These are phyloP conservation scores for Collariella sp. DNA, from an alignment of 495 filamentous ascomycete genomes.

Conservation along the genomic window DNA sequence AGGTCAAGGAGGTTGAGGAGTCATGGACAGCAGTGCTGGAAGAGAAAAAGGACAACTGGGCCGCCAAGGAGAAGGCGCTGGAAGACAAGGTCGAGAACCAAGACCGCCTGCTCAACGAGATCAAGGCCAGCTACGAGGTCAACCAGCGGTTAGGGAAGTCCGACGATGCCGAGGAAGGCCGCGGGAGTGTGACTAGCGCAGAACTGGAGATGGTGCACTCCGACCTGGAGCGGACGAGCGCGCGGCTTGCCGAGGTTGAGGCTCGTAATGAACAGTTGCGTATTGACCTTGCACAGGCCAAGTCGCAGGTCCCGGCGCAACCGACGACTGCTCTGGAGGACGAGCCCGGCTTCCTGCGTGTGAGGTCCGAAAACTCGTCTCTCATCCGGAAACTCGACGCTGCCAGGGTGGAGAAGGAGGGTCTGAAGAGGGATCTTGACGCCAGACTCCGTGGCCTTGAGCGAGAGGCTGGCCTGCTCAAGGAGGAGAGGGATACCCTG, in stretches of 20 bases:
- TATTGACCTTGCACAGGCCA: slow-evolving; percentile 79
- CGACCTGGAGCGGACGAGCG: slow-evolving; percentile 82
- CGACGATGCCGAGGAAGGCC: slow-evolving; percentile 51
- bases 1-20: slow-evolving; percentile 75
- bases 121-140: slow-evolving; percentile 96
- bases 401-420: slow-evolving; percentile 70
- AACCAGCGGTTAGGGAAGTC: slow-evolving; percentile 75
- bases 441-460: slow-evolving; percentile 64
- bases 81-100: slow-evolving; percentile 93
- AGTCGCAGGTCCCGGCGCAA: slow-evolving; percentile 60
- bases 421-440: slow-evolving; percentile 63
- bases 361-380: slow-evolving; percentile 86
- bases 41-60: slow-evolving; percentile 95
- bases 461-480: slow-evolving; percentile 57
- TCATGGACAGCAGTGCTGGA: slow-evolving; percentile 88
- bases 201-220: slow-evolving; percentile 89
- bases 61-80: slow-evolving; percentile 81
- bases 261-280: slow-evolving; percentile 89
- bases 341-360: slow-evolving; percentile 73
- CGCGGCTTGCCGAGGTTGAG: slow-evolving; percentile 83
- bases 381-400: slow-evolving; percentile 81
- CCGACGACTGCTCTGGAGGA: slow-evolving; percentile 58
- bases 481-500: slow-evolving; percentile 60
- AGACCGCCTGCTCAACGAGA: slow-evolving; percentile 81
- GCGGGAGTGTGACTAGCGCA: slow-evolving; percentile 64